Evolutionary conservation across 1,139 yeast genomes (phyloP).

Genomic region (Suhomyces coccinellae): DNA sequence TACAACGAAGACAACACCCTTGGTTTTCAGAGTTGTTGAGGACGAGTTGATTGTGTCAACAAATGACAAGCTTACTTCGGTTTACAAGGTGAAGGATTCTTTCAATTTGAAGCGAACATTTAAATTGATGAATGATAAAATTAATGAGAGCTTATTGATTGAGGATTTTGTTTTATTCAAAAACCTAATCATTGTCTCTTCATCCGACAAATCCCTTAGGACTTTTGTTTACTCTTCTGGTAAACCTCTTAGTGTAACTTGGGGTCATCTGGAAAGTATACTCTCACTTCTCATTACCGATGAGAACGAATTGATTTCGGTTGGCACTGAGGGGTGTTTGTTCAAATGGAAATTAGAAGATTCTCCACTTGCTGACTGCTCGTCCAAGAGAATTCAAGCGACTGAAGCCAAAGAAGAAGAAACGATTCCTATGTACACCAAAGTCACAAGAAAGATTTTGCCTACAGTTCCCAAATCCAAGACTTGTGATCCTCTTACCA

Average conservation of each 20-base stretch:
- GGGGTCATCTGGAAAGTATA: constrained; percentile 69
- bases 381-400: background rate
- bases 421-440: constrained; percentile 24
- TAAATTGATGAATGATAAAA: constrained; percentile 38
- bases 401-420: constrained; percentile 6
- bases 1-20: constrained; percentile 52
- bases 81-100: constrained; percentile 35
- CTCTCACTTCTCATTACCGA: constrained; percentile 36
- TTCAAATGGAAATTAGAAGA: constrained; percentile 43
- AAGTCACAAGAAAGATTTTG: constrained; percentile 35
- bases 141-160: constrained; percentile 41
- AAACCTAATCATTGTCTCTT: constrained; percentile 43
- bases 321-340: constrained; percentile 54
- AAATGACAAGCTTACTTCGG: constrained; percentile 48
- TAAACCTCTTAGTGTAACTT: constrained; percentile 46
- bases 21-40: constrained; percentile 30
- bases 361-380: background rate
- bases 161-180: constrained; percentile 38
- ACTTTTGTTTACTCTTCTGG: constrained; percentile 49
- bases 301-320: constrained; percentile 33
- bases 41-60: constrained; percentile 51
- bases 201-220: constrained; percentile 59
- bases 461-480: constrained; percentile 18
- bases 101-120: constrained; percentile 41
- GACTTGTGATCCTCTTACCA: background rate